Base-by-base conservation (phyloP, 208 protist species). In the Acanthamoeba triangularis region DNA sequence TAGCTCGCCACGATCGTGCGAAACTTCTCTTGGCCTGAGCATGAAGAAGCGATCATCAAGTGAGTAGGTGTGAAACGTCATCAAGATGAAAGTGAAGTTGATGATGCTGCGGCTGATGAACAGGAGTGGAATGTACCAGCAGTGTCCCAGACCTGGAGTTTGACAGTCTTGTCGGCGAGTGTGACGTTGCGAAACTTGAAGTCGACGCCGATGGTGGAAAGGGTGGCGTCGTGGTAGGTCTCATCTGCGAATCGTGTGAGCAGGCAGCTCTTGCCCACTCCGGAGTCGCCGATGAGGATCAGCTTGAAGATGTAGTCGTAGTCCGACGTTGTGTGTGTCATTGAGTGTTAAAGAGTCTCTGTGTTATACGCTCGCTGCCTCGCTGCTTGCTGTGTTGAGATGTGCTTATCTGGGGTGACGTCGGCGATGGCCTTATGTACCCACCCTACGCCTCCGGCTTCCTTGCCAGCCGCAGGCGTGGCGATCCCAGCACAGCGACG, bases 161-260 rank as follows among this genome's bases (percentile, higher is more conserved):
- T 99, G 67, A 99, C 96, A 5, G 97, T 96, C 95, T 98, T 98
- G 30, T 97, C 98, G 18, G 98, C 98, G 18, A 99, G 69, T 63
- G 98, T 97, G 47, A 99, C 98, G 25, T 97, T 99, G 18, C 97
- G 95, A 74, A 99, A 98, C 96, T 99, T 99, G 90, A 99, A 99
- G 96, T 99, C 98, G 74, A 99, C 98, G 65, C 78, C 87, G 47
- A 93, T 74, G 28, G 87, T 93, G 30, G 56, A 69, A 14, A 54
- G 65, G 30, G 25, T 30, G 41, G 20, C n/a, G 41, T 93, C 87
- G 44, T 76, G 28, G 87, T 54, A 93, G 35, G n/a, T n/a, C 13
- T 76, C 54, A 37, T 69, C 65, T 28, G 61, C 37, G 56, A 54
- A 93, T 0, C 87, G 87, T 1, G 59, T 63, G 41, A 93, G 37